A percentile compares a stretch with the other conserved stretches of the same genome.
Evolutionary conservation across 164 flowering plant genomes (phyloP).

Genomic region (Kalanchoe fedtschenkoi): DNA sequence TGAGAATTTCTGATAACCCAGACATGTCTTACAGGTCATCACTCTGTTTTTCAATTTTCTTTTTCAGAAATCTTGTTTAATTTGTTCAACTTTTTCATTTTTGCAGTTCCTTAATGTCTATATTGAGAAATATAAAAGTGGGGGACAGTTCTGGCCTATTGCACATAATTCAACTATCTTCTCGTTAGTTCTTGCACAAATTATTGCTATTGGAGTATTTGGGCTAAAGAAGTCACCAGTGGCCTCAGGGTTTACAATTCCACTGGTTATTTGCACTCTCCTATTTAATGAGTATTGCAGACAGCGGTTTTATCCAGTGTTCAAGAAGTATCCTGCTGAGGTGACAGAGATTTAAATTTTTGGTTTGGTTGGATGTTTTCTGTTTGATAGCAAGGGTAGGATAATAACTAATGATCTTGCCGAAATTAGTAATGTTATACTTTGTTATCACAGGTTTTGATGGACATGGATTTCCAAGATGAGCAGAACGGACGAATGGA

Average conservation of each 20-base stretch:
- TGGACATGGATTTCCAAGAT: conserved; percentile 5
- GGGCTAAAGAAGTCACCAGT: conserved; percentile 61
- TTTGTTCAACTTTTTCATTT: not conserved
- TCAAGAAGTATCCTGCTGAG: conserved; percentile 47
- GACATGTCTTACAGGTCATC: no score
- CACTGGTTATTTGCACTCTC: conserved; percentile 55
- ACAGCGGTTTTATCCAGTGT: conserved; percentile 65
- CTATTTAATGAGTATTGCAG: conserved; percentile 80
- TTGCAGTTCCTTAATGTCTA: conserved; percentile 59
- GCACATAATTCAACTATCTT: conserved; percentile 77
- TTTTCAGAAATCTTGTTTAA: no score
- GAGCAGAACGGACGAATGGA: not conserved
- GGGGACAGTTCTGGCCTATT: conserved; percentile 84
- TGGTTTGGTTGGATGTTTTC: not conserved
- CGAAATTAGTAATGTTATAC: not conserved
- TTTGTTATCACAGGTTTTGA: conserved; percentile 1
- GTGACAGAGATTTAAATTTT: conserved; percentile 18
- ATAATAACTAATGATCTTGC: not conserved
- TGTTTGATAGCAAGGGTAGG: not conserved
- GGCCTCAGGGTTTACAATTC: conserved; percentile 72
- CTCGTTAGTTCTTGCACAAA: conserved; percentile 70
- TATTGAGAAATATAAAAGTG: conserved; percentile 52
- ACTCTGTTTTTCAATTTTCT: no score
- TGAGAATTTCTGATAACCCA: no score
- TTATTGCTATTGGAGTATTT: conserved; percentile 77